Evolutionary conservation across 2,329 filamentous ascomycete genomes (phyloP).

Genomic region (Cryphonectria radicalis): DNA sequence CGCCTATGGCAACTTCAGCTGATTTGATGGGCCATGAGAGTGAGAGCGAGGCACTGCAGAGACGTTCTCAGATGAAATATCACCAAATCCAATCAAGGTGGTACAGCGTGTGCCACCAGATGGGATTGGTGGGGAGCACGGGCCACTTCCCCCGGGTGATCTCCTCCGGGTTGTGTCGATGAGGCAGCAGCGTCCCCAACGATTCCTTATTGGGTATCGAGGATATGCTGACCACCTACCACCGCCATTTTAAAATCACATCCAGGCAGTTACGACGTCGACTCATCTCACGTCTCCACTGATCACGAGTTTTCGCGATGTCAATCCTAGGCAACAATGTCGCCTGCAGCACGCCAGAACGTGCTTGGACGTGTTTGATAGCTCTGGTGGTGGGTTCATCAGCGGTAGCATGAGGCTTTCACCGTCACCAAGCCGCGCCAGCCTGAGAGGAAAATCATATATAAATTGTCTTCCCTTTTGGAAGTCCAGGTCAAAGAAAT

Average conservation of each 20-base stretch:
- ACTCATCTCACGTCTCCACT: neutral
- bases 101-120: neutral
- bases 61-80: neutral
- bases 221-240: neutral
- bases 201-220: constrained; percentile 1
- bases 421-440: neutral
- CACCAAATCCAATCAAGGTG: neutral
- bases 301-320: constrained; percentile 25
- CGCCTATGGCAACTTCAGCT: too few species aligned
- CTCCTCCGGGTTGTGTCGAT: neutral
- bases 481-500: neutral
- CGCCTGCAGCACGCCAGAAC: constrained; percentile 13
- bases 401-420: neutral
- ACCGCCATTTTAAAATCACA: neutral
- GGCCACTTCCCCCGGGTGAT: neutral
- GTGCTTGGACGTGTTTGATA: constrained; percentile 13
- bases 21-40: neutral
- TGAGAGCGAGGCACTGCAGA: neutral
- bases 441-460: neutral
- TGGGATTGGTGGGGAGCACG: neutral
- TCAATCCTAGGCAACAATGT: constrained; percentile 19
- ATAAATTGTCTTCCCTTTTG: neutral
- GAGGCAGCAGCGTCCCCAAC: neutral
- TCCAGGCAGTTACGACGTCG: constrained; percentile 13
- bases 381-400: neutral